phyloP scores from a whole-genome alignment of 2,329 filamentous ascomycete genomes.

The Fusarium sambucinum region DNA sequence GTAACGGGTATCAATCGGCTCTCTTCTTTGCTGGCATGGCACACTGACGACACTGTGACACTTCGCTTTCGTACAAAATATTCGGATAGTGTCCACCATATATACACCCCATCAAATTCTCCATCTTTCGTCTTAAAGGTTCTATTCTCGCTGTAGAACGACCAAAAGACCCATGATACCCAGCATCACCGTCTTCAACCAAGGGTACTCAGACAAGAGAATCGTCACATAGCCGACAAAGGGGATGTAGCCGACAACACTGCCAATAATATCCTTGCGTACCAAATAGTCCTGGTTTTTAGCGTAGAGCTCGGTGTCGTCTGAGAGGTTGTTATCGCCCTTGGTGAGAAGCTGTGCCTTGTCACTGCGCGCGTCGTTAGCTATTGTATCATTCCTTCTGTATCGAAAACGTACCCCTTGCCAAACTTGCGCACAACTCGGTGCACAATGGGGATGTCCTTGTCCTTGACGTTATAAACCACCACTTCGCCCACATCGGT shows the following conservation, averaged over 20 bases:
- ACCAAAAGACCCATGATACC: slow-evolving; percentile 96
- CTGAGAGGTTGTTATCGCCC: slow-evolving; percentile 94
- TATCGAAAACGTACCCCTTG: slow-evolving; percentile 58
- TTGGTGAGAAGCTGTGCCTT: slow-evolving; percentile 88
- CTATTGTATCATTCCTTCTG: neutral
- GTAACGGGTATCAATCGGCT: slow-evolving; percentile 31
- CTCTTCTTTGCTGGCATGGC: slow-evolving; percentile 5
- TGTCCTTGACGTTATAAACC: slow-evolving; percentile 84
- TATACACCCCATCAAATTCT: neutral
- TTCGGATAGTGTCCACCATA: neutral
- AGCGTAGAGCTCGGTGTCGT: slow-evolving; percentile 91
- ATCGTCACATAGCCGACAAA: slow-evolving; percentile 98
- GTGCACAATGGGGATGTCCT: slow-evolving; percentile 98
- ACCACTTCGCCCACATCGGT: slow-evolving; percentile 70
- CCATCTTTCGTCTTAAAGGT: neutral
- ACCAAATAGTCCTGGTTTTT: slow-evolving; percentile 87
- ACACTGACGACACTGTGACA: neutral
- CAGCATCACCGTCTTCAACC: slow-evolving; percentile 95
- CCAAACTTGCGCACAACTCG: slow-evolving; percentile 83
- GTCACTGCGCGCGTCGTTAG: slow-evolving; percentile 53
- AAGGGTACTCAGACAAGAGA: slow-evolving; percentile 92
- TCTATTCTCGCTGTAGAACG: slow-evolving; percentile 87
- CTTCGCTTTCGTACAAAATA: slow-evolving; percentile 9
- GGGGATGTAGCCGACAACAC: slow-evolving; percentile 90
- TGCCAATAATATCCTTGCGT: slow-evolving; percentile 91